Base-by-base conservation (phyloP, 2,329 filamentous ascomycete species). In the Ophiocordyceps sinensis region DNA sequence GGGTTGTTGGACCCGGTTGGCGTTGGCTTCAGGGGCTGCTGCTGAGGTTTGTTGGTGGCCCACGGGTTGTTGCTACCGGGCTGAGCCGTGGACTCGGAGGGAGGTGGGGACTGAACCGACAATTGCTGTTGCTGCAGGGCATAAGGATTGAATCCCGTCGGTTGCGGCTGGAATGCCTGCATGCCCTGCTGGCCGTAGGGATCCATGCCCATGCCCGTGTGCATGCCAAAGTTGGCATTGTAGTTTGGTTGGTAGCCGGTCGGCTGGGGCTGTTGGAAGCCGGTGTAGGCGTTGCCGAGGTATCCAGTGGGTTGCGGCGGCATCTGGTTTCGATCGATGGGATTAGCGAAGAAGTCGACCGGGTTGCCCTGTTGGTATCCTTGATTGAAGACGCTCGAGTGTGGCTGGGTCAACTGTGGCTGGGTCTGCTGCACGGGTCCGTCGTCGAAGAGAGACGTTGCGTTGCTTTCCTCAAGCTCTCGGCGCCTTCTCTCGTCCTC, bases 1-100 rank as follows among this genome's bases (percentile, higher is more conserved):
- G 91, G 91, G 58, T 98, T 98, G 68, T 98, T 98, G 14, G 91
- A 96, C 38, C 91, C 91, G 3, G 91, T 98, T 4, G 85, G 82
- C 56, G 86, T 82, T 5, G 87, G 83, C 56, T 83, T 80, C 47
- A 95, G 64, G 2, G 79, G 63, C 39, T 77, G 67, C 36, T 75
- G 68, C 47, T 73, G 73, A 45, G 64, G 69, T 47, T 69, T 71
- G 51, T 68, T 73, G 26, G 71, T 73, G 21, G 85, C 83, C 85
- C 89, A 98, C 1, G 91, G 91, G 59, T 98, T 98, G 66, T 96
- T 93, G 60, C 77, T 93, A 30, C 87, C 88, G 21, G 88, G 70
- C 47, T 85, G 81, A 17, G 79, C 68, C 17, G 75, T 69, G 39
- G 75, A 67, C 54, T 80, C 82, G 47, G 74, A 70, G 29, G 63